Evolutionary conservation across 2,329 filamentous ascomycete genomes (phyloP).

Genomic region (Aspergillus cejpii): DNA sequence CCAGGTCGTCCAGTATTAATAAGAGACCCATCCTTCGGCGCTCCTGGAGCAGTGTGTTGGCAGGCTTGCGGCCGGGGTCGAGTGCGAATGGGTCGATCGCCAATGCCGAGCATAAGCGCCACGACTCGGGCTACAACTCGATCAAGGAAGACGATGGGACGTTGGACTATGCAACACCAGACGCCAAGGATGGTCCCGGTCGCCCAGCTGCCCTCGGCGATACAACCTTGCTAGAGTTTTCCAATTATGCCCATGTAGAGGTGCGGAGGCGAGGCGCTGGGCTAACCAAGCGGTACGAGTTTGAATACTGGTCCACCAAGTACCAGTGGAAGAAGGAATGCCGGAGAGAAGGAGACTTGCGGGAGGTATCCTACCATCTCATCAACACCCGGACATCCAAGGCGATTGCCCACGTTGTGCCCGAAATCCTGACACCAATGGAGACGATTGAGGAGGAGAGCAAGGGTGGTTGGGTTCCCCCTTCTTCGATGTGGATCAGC

Average conservation of each 20-base stretch:
- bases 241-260: slow-evolving; percentile 91
- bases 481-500: slow-evolving; percentile 84
- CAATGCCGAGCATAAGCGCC: slow-evolving; percentile 44
- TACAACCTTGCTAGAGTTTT: slow-evolving; percentile 84
- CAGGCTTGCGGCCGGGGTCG: slow-evolving; percentile 50
- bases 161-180: slow-evolving; percentile 15
- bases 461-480: slow-evolving; percentile 83
- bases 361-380: slow-evolving; percentile 71
- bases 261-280: slow-evolving; percentile 63
- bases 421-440: slow-evolving; percentile 64
- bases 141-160: slow-evolving; percentile 39
- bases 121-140: slow-evolving; percentile 54
- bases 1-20: slow-evolving; percentile 50
- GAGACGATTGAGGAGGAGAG: slow-evolving; percentile 65
- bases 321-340: slow-evolving; percentile 77
- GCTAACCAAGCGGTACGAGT: slow-evolving; percentile 71
- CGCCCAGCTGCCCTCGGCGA: slow-evolving; percentile 55
- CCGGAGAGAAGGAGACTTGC: slow-evolving; percentile 58
- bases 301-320: slow-evolving; percentile 83
- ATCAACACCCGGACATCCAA: slow-evolving; percentile 58
- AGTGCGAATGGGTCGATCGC: slow-evolving; percentile 43
- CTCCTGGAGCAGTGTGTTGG: slow-evolving; percentile 55
- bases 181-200: slow-evolving; percentile 9
- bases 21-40: slow-evolving; percentile 49
- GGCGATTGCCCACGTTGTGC: slow-evolving; percentile 76